Conservation (phyloP, 202 grass and related monocot species). For the Thinopyrum obtusiflorum region DNA sequence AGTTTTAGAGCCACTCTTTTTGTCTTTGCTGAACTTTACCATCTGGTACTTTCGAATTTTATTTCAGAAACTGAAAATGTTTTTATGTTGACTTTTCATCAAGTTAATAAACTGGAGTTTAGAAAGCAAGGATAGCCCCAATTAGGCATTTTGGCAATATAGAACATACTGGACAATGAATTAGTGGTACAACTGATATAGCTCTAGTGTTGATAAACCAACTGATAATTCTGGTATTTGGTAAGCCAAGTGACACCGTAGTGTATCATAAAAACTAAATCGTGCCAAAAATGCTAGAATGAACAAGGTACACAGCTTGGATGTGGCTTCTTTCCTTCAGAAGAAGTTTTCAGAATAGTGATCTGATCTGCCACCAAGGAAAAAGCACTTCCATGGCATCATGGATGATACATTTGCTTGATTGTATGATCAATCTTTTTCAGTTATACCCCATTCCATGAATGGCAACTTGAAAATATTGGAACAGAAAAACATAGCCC, state of each 20-base stretch:
- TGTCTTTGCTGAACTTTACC: not conserved
- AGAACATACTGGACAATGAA: not conserved
- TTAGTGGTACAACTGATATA: not conserved
- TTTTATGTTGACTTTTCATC: conserved; percentile 2
- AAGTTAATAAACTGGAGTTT: not conserved
- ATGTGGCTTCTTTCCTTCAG: not conserved
- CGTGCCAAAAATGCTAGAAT: not conserved
- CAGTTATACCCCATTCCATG: conserved; percentile 5
- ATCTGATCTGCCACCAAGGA: not conserved
- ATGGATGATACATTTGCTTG: conserved; percentile 4
- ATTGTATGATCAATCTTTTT: conserved; percentile 13
- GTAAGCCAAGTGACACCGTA: conserved; percentile 2
- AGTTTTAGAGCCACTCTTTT: conserved; percentile 20
- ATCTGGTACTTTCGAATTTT: not conserved
- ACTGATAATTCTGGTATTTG: conserved; percentile 1
- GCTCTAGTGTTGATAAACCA: not conserved
- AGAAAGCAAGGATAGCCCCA: not conserved
- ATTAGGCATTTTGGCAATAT: not conserved
- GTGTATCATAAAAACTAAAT: not conserved
- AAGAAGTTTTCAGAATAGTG: not conserved
- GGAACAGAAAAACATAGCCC: not conserved
- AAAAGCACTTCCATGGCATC: not conserved
- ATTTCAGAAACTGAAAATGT: not conserved
- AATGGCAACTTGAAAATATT: not conserved
- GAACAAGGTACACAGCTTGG: not conserved